phyloP scores from a whole-genome alignment of 2,329 filamentous ascomycete species.

The Nectriaceae sp. region DNA sequence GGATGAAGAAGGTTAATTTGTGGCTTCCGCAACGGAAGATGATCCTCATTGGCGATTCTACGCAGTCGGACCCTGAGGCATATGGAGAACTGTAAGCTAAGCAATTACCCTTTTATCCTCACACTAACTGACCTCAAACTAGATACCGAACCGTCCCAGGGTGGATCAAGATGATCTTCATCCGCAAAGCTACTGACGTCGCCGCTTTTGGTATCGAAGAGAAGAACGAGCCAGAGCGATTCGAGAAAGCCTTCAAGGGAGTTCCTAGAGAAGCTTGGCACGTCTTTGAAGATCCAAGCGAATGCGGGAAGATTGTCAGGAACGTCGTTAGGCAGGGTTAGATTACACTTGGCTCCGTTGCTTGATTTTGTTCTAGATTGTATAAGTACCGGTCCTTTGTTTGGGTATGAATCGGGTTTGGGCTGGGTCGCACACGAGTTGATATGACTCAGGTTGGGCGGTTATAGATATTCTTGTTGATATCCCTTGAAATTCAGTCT shows the following conservation, averaged over 20 bases:
- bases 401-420: not conserved
- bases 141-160: conserved; percentile 65
- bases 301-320: conserved; percentile 49
- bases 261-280: conserved; percentile 74
- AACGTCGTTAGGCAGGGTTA: conserved; percentile 20
- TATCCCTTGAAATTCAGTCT: too few relatives aligned
- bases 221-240: conserved; percentile 73
- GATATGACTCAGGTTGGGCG: too few relatives aligned
- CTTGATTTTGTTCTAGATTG: not conserved
- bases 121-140: not conserved
- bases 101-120: not conserved
- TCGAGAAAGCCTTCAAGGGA: conserved; percentile 78
- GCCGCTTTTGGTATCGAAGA: conserved; percentile 68
- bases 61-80: conserved; percentile 86
- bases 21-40: conserved; percentile 81
- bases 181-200: conserved; percentile 79
- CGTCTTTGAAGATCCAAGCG: conserved; percentile 76
- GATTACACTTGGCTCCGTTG: not conserved
- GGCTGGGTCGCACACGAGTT: not conserved
- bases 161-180: conserved; percentile 84
- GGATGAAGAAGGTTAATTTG: conserved; percentile 73
- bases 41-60: conserved; percentile 86
- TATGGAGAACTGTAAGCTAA: conserved; percentile 74
- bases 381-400: not conserved
- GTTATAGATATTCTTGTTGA: too few relatives aligned